Evolutionary conservation across 1,284 basidiomycete species (phyloP), one percentile per base, ranked within the genome.

Genomic region (Volvariella surrecta): DNA sequence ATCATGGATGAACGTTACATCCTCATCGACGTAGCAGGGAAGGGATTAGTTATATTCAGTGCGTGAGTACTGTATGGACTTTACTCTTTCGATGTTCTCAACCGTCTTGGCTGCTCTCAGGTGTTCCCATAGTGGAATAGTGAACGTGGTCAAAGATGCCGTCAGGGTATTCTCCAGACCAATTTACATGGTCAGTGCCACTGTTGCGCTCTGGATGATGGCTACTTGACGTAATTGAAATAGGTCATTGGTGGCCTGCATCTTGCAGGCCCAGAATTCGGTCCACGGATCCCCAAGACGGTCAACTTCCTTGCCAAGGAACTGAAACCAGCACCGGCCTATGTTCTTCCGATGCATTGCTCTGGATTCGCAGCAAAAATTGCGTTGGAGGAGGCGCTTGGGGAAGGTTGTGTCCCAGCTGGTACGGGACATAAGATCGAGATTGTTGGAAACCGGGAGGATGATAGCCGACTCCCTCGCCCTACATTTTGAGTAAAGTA

Each of bases 1-100:
- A 77, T 90, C 52, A 78, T 79, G 76, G 89, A 90, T 50, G 89
- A 91, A 57, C 71, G 88, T 31, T 91, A 89, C 56, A 77, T 76
- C 39, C 80, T 69, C 0, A 65, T 89, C 30, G 84, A 90, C 58
- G 82, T 90, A 1, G 67, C 71, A 19, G 86, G 84, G 15, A 89
- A 87, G 56, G 88, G 89, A 0, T 61, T 90, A 21, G 73, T 90
- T 16, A 68, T 91, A 40, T 88, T 91, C 60, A 89, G 83, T 64
- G 80, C 88, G 76, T 87, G 50, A 58, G 82, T 68, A 32, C 16
- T 22, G 21, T 43, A n/a, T n/a, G n/a, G n/a, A n/a, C n/a, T n/a
- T n/a, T n/a, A n/a, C 44, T 47, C 22, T 30, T 41, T 15, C 19
- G 37, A 32, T 30, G 16, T 21, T 11, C 15, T 35, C 9, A 13